Conservation (phyloP, 2,329 filamentous ascomycete genomes). For the Aspergillus pseudoviridinutans region DNA sequence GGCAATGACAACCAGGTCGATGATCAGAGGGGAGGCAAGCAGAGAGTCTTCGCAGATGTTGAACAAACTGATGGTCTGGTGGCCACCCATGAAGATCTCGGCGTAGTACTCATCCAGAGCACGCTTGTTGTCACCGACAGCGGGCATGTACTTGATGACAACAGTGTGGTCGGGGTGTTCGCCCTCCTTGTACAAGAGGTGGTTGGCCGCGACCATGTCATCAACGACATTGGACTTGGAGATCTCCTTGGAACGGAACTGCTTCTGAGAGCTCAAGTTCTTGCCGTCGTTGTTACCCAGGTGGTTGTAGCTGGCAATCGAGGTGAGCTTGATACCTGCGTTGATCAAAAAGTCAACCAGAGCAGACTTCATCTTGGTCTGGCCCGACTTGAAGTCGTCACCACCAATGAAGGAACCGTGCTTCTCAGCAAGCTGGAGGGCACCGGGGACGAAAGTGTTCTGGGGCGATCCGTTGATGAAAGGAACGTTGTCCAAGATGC, state of each 20-base stretch:
- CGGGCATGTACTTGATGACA: conserved; percentile 99
- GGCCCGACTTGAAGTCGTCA: conserved; percentile 99
- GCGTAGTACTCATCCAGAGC: conserved; percentile 98
- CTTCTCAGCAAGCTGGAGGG: conserved; percentile 81
- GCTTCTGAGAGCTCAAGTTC: conserved; percentile 94
- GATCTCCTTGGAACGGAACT: conserved; percentile 99
- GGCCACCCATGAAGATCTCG: conserved; percentile 97
- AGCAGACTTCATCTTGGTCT: conserved; percentile 99
- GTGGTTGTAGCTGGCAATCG: conserved; percentile 98
- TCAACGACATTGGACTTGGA: conserved; percentile 99
- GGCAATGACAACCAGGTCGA: conserved; percentile 85
- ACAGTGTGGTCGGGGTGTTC: conserved; percentile 98
- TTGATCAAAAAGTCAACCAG: conserved; percentile 98
- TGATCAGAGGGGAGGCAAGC: conserved; percentile 91
- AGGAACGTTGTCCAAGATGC: conserved; percentile 80
- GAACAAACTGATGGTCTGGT: conserved; percentile 97
- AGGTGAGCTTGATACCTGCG: conserved; percentile 97
- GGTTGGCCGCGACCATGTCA: conserved; percentile 98
- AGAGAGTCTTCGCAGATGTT: conserved; percentile 99
- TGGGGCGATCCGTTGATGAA: conserved; percentile 99
- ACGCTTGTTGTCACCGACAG: conserved; percentile 98
- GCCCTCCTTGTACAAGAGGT: conserved; percentile 79
- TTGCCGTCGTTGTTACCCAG: conserved; percentile 99
- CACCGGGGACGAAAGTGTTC: conserved; percentile 97
- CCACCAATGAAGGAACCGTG: conserved; percentile 89